phyloP scores from a whole-genome alignment of 2,329 filamentous ascomycete genomes.

The Aquanectria penicillioides region DNA sequence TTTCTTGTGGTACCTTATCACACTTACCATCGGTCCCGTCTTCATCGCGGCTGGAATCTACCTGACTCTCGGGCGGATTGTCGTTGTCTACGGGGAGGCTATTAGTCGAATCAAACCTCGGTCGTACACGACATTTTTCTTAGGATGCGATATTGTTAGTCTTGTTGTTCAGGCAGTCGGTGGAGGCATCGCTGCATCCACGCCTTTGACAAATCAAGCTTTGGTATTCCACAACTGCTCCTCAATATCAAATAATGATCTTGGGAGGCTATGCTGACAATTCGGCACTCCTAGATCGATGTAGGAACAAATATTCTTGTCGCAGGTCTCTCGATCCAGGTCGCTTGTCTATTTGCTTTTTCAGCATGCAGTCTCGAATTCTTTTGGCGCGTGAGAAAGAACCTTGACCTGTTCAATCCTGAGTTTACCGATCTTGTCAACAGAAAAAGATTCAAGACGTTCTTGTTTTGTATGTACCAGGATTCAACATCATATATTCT shows the following conservation, averaged over 20 bases:
- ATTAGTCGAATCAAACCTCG: slow-evolving; percentile 27
- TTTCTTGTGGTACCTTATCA: slow-evolving; percentile 31
- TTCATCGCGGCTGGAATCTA: slow-evolving; percentile 40
- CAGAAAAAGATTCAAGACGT: slow-evolving; percentile 24
- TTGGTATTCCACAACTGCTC: slow-evolving; percentile 12
- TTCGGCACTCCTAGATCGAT: slow-evolving; percentile 11
- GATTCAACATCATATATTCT: neutral
- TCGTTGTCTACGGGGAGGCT: slow-evolving; percentile 30
- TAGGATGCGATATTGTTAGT: slow-evolving; percentile 30
- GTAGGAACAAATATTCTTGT: slow-evolving; percentile 30
- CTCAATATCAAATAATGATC: neutral
- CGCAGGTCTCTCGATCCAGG: slow-evolving; percentile 30
- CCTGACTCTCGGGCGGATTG: slow-evolving; percentile 35
- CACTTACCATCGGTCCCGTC: slow-evolving; percentile 38
- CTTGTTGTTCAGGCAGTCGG: slow-evolving; percentile 31
- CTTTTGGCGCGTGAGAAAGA: slow-evolving; percentile 28
- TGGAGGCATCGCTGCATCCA: slow-evolving; percentile 30
- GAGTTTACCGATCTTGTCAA: slow-evolving; percentile 21
- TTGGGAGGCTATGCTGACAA: neutral
- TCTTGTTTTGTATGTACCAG: slow-evolving; percentile 15
- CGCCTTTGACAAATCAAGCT: slow-evolving; percentile 23
- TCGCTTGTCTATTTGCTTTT: slow-evolving; percentile 28
- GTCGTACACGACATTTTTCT: slow-evolving; percentile 26
- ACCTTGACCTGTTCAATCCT: slow-evolving; percentile 18
- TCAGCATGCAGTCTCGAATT: slow-evolving; percentile 30